Evolutionary conservation across 2,329 filamentous ascomycete genomes (phyloP).

Genomic region (Trichoderma koningii): DNA sequence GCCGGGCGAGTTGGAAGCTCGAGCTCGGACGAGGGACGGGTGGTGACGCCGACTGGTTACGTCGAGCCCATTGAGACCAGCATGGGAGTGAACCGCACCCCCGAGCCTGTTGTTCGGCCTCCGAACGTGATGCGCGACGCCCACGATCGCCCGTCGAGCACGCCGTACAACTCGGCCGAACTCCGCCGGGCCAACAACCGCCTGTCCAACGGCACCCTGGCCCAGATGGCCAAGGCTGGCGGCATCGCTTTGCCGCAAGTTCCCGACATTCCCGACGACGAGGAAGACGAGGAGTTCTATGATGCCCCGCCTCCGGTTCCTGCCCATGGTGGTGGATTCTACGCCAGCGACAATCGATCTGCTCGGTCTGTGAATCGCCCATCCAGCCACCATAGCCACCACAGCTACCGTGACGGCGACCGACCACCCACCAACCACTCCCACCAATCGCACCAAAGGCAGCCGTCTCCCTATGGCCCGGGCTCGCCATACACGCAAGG

Average conservation of each 20-base stretch:
- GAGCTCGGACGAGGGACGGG: slow-evolving; percentile 59
- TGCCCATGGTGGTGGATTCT: slow-evolving; percentile 50
- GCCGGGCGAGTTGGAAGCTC: slow-evolving; percentile 48
- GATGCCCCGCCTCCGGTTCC: slow-evolving; percentile 52
- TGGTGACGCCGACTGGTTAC: slow-evolving; percentile 41
- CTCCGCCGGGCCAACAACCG: slow-evolving; percentile 79
- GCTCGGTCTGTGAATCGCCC: slow-evolving; percentile 54
- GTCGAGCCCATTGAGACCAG: slow-evolving; percentile 44
- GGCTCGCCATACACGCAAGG: slow-evolving; percentile 38
- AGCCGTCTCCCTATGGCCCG: slow-evolving; percentile 47
- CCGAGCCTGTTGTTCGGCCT: slow-evolving; percentile 74
- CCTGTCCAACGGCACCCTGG: slow-evolving; percentile 78
- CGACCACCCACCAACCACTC: slow-evolving; percentile 44
- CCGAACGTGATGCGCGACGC: slow-evolving; percentile 79
- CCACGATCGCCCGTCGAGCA: slow-evolving; percentile 67
- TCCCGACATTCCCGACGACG: slow-evolving; percentile 37
- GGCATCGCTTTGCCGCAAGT: slow-evolving; percentile 50
- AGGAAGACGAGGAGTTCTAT: slow-evolving; percentile 23
- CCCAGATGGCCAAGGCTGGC: slow-evolving; percentile 74
- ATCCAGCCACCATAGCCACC: slow-evolving; percentile 23
- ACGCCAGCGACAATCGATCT: slow-evolving; percentile 57
- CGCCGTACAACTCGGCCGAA: slow-evolving; percentile 73
- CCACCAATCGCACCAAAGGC: slow-evolving; percentile 8
- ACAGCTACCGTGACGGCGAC: slow-evolving; percentile 40
- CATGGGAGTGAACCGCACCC: slow-evolving; percentile 61